Base-by-base conservation (phyloP, 2,329 filamentous ascomycete species). In the Basipetospora sp. region DNA sequence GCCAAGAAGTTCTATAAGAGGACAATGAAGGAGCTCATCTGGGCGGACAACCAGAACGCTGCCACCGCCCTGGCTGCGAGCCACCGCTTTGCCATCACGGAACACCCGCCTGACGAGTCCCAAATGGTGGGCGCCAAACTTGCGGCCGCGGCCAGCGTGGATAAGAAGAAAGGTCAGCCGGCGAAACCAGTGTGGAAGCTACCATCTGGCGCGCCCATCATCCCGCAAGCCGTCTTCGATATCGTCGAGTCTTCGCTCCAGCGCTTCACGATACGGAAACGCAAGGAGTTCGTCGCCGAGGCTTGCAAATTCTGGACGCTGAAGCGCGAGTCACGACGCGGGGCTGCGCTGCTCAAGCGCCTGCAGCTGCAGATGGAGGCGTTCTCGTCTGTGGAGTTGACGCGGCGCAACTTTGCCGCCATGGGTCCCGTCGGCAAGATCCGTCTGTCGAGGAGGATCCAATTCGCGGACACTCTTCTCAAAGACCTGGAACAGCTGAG, bases 221-320 rank as follows among this genome's bases (percentile, higher is more conserved):
- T 98, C 34, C 90, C 90, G 0, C 79, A 87, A 46, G 77, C 82
- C 3, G 80, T 96, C 3, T 86, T 86, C 43, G 81, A 88, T 46
- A 77, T 80, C 19, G 85, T 98, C 16, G 83, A 94, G 48, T 74
- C 74, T 31, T 83, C 87, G 0, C 68, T 98, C 25, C 74, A 79
- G 44, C 77, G 84, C 34, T 96, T 96, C 54, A 74, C 74, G 26
- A 63, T 76, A 41, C 75, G 80, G 20, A 92, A 90, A 53, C 76
- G 86, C 37, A 94, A 92, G 53, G 87, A 94, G 43, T 98, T 85
- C 54, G 78, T 92, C 3, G 80, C 85, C 41, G 88, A 94, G 56
- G 83, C 83, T 2, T 96, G 88, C 61, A 86, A 85, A 48, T 98
- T 96, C 59, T 98, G 90, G 90, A 96, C 90, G 0, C 59, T 98